Percentiles rank a stretch among this genome's conserved stretches.
phyloP scores from a whole-genome alignment of 768 basidiomycete species.

The Butyriboletus loyo region DNA sequence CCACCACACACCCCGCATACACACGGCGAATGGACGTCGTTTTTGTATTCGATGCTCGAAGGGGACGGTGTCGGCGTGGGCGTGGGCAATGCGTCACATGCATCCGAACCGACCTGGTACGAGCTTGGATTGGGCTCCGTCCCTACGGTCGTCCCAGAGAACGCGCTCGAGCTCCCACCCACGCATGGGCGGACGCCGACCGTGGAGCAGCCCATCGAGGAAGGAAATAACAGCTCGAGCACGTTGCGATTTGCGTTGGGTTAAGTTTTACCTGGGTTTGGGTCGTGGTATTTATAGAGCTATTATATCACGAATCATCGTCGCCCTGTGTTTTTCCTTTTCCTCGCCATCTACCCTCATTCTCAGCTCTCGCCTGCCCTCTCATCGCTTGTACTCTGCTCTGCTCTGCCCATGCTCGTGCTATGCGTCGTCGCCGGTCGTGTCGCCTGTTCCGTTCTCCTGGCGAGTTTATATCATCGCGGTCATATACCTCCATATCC shows the following conservation, averaged over 20 bases:
- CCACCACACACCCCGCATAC: conserved; percentile 5
- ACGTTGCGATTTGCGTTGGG: conserved; percentile 32
- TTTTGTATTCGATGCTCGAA: conserved; percentile 33
- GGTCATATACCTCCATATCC: conserved; percentile 3
- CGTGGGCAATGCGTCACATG: not conserved
- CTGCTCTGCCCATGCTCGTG: not conserved
- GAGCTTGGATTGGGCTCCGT: conserved; percentile 27
- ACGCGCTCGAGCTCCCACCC: conserved; percentile 13
- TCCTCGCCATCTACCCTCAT: not conserved
- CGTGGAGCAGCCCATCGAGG: conserved; percentile 19
- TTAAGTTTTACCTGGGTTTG: conserved; percentile 5
- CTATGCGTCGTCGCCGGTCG: conserved; percentile 5
- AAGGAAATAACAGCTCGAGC: conserved; percentile 25
- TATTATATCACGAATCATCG: conserved; percentile 17
- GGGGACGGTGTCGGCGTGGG: conserved; percentile 24
- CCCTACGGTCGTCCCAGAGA: conserved; percentile 4
- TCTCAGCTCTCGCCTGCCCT: not conserved
- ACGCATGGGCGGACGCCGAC: not conserved
- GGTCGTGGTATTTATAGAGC: conserved; percentile 25
- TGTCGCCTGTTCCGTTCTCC: not conserved
- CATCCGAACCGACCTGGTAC: conserved; percentile 25
- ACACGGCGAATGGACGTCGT: conserved; percentile 32
- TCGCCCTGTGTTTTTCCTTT: not conserved
- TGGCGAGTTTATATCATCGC: conserved; percentile 9
- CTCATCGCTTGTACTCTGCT: not conserved